Conservation (phyloP, 2,329 filamentous ascomycete genomes). For the Aspergillus eucalypticola region DNA sequence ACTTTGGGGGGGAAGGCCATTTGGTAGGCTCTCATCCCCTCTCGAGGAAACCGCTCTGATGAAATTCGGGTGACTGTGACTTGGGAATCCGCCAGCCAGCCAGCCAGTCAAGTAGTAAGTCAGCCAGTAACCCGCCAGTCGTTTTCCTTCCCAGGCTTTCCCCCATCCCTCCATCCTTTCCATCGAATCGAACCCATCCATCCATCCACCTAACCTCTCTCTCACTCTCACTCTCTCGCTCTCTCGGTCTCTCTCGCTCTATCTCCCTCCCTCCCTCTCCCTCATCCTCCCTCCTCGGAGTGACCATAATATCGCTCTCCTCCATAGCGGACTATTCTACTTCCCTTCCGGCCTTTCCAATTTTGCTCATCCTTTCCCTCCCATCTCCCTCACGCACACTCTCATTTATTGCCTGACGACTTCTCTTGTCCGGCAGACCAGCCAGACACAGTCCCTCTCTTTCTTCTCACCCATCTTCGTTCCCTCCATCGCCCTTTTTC, state of each 20-base stretch:
- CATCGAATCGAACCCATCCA: not conserved
- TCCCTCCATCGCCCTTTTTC: not conserved
- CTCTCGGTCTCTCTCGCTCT: not conserved
- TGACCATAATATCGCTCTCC: not conserved
- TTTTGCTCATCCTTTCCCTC: conserved; percentile 17
- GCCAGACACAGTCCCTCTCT: not conserved
- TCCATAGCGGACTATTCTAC: conserved; percentile 26
- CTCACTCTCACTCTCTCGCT: too few species aligned
- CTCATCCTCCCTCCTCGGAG: not conserved
- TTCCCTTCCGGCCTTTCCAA: conserved; percentile 23
- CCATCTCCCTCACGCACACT: conserved; percentile 11
- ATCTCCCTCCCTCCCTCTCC: not conserved
- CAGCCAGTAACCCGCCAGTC: not conserved
- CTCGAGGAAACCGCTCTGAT: not conserved
- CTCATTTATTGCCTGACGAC: not conserved
- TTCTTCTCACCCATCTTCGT: not conserved
- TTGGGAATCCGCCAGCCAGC: not conserved
- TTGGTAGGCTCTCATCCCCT: conserved; percentile 4
- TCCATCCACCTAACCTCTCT: not conserved
- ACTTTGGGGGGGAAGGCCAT: not conserved
- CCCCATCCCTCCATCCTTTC: not conserved
- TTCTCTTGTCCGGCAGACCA: not conserved
- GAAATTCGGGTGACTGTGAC: not conserved
- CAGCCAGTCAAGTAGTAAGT: not conserved
- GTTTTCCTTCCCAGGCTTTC: not conserved